Evolutionary conservation across 192 early-diverging fungal genomes (phyloP).

Genomic region (Coemansia sp.): DNA sequence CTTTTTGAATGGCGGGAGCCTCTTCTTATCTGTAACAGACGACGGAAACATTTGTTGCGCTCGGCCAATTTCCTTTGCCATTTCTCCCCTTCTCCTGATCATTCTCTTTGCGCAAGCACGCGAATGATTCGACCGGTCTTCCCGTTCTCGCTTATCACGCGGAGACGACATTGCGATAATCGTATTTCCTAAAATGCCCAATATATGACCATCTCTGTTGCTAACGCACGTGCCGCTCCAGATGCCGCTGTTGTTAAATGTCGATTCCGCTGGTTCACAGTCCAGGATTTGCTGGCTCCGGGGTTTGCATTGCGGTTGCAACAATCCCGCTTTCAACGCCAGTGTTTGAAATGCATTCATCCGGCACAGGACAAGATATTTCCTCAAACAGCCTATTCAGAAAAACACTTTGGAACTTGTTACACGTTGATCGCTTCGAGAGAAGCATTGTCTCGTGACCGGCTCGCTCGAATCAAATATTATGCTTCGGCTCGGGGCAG

Average conservation of each 20-base stretch:
- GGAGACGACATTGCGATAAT: not conserved
- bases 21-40: not conserved
- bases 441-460: not conserved
- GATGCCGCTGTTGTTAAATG: not conserved
- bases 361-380: no score
- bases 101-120: not conserved
- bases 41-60: not conserved
- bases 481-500: not conserved
- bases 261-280: no score
- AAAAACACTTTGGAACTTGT: no score
- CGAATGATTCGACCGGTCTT: not conserved
- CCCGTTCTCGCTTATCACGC: not conserved
- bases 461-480: no score
- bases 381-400: no score
- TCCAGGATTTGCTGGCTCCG: not conserved
- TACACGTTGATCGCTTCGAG: no score
- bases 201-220: not conserved
- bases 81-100: not conserved
- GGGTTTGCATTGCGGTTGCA: not conserved
- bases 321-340: no score
- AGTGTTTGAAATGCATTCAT: no score
- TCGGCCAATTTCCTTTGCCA: not conserved
- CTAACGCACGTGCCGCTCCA: not conserved
- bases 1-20: not conserved
- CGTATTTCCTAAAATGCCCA: slow-evolving; percentile 1